phyloP scores from a whole-genome alignment of 108 stramenopile genomes.

The Seminavis robusta region DNA sequence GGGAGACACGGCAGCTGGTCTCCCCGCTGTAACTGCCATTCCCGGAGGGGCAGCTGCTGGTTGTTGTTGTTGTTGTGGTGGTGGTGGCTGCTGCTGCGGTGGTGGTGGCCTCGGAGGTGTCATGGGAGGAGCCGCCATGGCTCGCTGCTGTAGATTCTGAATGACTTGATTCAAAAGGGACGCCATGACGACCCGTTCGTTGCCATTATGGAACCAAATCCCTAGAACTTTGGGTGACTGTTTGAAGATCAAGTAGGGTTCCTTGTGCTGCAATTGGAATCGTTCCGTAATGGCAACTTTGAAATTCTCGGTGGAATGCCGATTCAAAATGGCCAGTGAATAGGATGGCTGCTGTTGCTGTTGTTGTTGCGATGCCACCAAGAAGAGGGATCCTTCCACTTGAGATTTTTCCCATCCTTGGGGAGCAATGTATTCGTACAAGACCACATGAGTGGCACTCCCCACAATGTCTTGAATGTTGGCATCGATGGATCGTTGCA shows the following conservation, averaged over 20 bases:
- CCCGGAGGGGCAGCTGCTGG: too few relatives aligned
- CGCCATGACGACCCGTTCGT: slow-evolving; percentile 40
- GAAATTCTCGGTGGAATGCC: slow-evolving; percentile 66
- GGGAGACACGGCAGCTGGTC: too few relatives aligned
- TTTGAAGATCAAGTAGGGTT: slow-evolving; percentile 74
- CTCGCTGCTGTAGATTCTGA: too few relatives aligned
- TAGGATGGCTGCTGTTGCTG: slow-evolving; percentile 37
- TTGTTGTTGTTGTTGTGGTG: too few relatives aligned
- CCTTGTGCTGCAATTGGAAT: slow-evolving; percentile 63
- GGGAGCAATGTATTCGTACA: slow-evolving; percentile 56
- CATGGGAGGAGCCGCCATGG: neutral
- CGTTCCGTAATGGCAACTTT: slow-evolving; percentile 37
- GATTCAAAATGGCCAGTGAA: slow-evolving; percentile 61
- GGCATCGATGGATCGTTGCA: slow-evolving; percentile 55
- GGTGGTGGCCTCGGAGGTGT: neutral
- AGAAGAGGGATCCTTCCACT: slow-evolving; percentile 70
- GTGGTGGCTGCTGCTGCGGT: neutral
- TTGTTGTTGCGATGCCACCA: slow-evolving; percentile 42
- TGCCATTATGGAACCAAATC: slow-evolving; percentile 73
- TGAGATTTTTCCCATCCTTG: slow-evolving; percentile 61
- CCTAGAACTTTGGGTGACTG: slow-evolving; percentile 40
- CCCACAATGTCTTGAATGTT: slow-evolving; percentile 59
- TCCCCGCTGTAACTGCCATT: too few relatives aligned
- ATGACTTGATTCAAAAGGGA: too few relatives aligned
- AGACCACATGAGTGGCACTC: slow-evolving; percentile 71